Evolutionary conservation across 2,329 filamentous ascomycete species (phyloP), one percentile per base, ranked within the genome.

Genomic region (Raffaelea deltoideospora): DNA sequence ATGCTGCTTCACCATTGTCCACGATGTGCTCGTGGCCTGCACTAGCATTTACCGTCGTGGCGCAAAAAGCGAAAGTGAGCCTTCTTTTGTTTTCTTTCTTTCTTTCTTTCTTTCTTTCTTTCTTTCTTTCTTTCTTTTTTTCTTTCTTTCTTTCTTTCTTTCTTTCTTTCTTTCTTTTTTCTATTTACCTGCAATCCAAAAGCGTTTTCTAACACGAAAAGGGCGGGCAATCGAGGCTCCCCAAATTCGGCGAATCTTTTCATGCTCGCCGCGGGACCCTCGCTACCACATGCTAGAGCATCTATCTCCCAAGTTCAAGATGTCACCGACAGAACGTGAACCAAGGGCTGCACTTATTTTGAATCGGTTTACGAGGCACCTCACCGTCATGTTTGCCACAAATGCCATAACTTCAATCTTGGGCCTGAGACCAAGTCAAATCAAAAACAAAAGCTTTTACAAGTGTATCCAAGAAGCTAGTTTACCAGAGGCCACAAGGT

Each of bases 241-340:
- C 2, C 69, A 83, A 41, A 77, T 92, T 38, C 74, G 83, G 37
- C 76, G 79, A 34, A 64, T 88, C 21, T 92, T 92, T 54, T 78
- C 82, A 3, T 84, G 79, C 20, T 88, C 83, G 8, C 80, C 82
- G 13, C 68, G 76, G 48, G 85, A 93, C 50, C 83, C 84, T 15
- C 76, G 84, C 44, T 92, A 92, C 54, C 82, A 90, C 57, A 92
- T 92, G 84, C 61, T 92, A 51, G 80, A 84, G 38, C 81, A 87
- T 45, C 63, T 92, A 14, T 92, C 85, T 10, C 70, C 76, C 50
- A 90, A 88, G 53, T 92, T 92, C 59, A 65, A 65, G 45, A 66
- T 69, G 53, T 62, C 73, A 1, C 62, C 71, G 14, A 67, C 67
- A 44, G 69, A 72, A 38, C 79, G 84, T 45, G 85, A 92, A 53